Evolutionary conservation across 306 rosid genomes (phyloP), one percentile per base, ranked within the genome.

Genomic region (Prunus padus): DNA sequence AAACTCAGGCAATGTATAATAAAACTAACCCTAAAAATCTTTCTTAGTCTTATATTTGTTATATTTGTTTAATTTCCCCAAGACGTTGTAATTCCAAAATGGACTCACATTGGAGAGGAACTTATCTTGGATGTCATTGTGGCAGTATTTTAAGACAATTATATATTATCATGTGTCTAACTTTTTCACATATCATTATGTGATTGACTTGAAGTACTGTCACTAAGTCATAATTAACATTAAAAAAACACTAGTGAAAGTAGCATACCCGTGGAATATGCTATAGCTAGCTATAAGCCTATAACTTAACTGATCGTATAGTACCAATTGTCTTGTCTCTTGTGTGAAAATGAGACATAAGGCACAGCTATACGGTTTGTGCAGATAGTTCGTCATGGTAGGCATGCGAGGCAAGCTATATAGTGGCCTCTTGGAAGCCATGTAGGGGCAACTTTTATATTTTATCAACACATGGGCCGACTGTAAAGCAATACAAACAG

Each of bases 381-480:
- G 42, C 66, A 28, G 22, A 28, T 28, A 15, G n/a, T 28, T 25
- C 65, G 13, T 59, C 2, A 60, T 60, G 65, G 65, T 14, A 2
- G 16, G 47, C 69, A 33, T 37, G 69, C 49, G 26, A 18, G 15
- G 69, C 11, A 19, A 3, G 19, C 3, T 55, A 20, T 19, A 20
- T n/a, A 55, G 69, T 37, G 20, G 67, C 42, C 20, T 30, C 42
- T 62, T 60, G 54, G 74, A 70, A 63, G 6, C 46, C 16, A 28
- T 65, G 15, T 16, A 25, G 49, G 47, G 59, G 54, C 37, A n/a
- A 79, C 62, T 15, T 73, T 62, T 28, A 50, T 26, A 4, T 28
- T 50, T 75, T n/a, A 9, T 14, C 4, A 45, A 31, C 55, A 73
- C 88, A 69, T 69, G 82, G 83, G 80, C 37, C 23, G 50, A 56